A percentile compares a stretch with the other conserved stretches of the same genome.
Evolutionary conservation across 495 filamentous ascomycete genomes (phyloP).

Genomic region (Aspergillus leporis): DNA sequence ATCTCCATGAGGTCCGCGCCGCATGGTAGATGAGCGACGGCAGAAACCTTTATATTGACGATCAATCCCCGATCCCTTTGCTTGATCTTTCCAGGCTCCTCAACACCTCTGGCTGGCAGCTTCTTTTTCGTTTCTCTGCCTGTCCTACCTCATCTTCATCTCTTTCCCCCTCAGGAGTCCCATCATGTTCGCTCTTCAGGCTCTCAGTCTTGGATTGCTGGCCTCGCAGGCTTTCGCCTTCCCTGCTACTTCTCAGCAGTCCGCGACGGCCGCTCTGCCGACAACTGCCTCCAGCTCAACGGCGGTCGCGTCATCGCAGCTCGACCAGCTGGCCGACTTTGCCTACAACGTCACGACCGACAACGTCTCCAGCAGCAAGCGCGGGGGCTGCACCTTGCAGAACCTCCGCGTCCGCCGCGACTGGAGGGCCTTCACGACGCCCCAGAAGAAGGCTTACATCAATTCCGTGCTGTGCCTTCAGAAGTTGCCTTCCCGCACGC

Average conservation of each 20-base stretch:
- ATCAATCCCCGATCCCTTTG: slow-evolving; percentile 1
- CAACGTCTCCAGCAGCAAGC: slow-evolving; percentile 27
- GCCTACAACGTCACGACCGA: slow-evolving; percentile 20
- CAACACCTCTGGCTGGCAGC: neutral
- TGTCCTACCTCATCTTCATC: neutral
- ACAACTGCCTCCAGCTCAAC: slow-evolving; percentile 22
- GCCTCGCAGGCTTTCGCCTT: slow-evolving; percentile 15
- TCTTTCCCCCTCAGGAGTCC: neutral
- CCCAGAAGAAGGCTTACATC: slow-evolving; percentile 59
- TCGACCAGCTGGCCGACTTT: slow-evolving; percentile 19
- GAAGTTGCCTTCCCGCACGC: slow-evolving; percentile 46
- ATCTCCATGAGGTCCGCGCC: neutral
- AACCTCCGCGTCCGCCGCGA: slow-evolving; percentile 50
- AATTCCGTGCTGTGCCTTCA: slow-evolving; percentile 65
- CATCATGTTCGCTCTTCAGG: slow-evolving; percentile 21
- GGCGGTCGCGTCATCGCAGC: slow-evolving; percentile 20
- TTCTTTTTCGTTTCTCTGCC: slow-evolving; percentile 1
- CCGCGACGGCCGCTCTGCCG: slow-evolving; percentile 14
- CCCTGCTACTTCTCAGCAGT: slow-evolving; percentile 7
- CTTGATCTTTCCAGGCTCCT: slow-evolving; percentile 1
- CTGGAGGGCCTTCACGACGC: slow-evolving; percentile 36
- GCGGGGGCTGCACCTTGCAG: slow-evolving; percentile 48
- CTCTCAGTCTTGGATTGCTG: slow-evolving; percentile 16
- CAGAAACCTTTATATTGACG: slow-evolving; percentile 6
- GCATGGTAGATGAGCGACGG: neutral